These are phyloP conservation scores for Pyropia haitanensis DNA, from an alignment of 23 red algal genomes.

Conservation along the genomic window DNA sequence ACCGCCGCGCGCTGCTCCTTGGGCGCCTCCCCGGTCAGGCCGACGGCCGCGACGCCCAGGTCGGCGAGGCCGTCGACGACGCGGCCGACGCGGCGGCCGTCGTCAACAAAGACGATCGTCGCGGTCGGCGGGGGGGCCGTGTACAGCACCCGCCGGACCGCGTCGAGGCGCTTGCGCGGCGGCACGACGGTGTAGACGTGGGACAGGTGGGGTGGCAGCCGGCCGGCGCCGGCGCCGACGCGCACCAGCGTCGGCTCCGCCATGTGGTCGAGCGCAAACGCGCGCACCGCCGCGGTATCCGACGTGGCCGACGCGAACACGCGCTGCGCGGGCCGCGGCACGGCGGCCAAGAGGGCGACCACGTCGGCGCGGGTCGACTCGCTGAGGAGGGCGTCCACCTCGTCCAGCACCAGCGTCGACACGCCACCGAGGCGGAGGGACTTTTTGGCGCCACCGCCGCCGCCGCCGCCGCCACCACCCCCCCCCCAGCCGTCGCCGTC, in stretches of 20 bases:
- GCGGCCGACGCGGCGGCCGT: constrained; percentile 55
- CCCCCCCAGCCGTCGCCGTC: too few relatives aligned
- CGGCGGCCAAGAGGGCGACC: constrained; percentile 9
- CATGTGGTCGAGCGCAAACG: constrained; percentile 29
- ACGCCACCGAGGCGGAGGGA: constrained; percentile 7
- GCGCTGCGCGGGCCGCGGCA: constrained; percentile 19
- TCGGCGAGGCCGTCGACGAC: constrained; percentile 37
- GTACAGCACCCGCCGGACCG: constrained; percentile 49
- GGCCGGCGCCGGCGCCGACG: constrained; percentile 24
- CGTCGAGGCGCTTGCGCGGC: constrained; percentile 53
- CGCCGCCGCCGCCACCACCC: too few relatives aligned
- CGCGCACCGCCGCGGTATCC: constrained; percentile 34
- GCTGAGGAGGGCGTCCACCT: constrained; percentile 65
- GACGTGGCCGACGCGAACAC: constrained; percentile 72
- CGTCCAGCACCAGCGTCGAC: constrained; percentile 55
- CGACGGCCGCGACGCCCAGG: constrained; percentile 41
- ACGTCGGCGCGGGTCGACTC: constrained; percentile 22
- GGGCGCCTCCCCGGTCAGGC: constrained; percentile 53
- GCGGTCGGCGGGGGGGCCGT: constrained; percentile 23
- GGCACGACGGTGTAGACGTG: constrained; percentile 58
- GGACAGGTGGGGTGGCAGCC: constrained; percentile 42
- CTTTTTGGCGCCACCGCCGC: too few relatives aligned
- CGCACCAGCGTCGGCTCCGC: constrained; percentile 31
- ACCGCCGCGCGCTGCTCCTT: constrained; percentile 74
- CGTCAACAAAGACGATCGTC: constrained; percentile 65